Base-by-base conservation (phyloP, 495 filamentous ascomycete species). In the Baudoinia panamericana region DNA sequence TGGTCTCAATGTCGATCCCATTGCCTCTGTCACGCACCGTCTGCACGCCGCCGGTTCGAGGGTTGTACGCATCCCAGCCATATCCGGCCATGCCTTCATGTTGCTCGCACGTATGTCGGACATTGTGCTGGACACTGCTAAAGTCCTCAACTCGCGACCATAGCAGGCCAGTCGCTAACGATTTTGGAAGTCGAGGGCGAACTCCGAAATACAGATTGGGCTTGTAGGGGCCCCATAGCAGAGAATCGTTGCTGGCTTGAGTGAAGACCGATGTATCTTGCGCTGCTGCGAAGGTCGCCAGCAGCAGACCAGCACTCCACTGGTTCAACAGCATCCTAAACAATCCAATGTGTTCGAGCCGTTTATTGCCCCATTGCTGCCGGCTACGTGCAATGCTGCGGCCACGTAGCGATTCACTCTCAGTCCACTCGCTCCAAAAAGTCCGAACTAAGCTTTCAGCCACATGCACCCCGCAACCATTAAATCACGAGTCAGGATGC, bases 161-260 rank as follows among this genome's bases (percentile, higher is more conserved):
- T 68, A 96, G 69, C 57, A 96, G 67, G 17, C 82, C 87, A 1
- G 82, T 75, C 58, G 77, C 72, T 41, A 97, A 59, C 54, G 84
- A 86, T 53, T 85, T 80, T 1, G 88, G 81, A 51, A 96, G 76
- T 30, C 86, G 73, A 39, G 90, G 86, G 7, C 84, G 72, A 24
- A 95, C 73, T 3, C 90, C 90, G 64, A 97, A 96, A 63, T 97
- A 97, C 18, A 97, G 64, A 51, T 95, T 94, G 4, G 90, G 85
- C 18, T 84, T 72, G 62, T 96, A 97, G 17, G 90, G 85, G 4
- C 92, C 92, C 90, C 90, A 97, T 73, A 95, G 64, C 46, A 97
- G 67, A 45, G 24, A 30, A 26, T 27, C 28, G 42, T 50, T 45
- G 42, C 15, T 21, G 17, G 35, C 21, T 9, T 27, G 13, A 28